phyloP scores from a whole-genome alignment of 2,329 filamentous ascomycete genomes.

The Penicillium sp. region DNA sequence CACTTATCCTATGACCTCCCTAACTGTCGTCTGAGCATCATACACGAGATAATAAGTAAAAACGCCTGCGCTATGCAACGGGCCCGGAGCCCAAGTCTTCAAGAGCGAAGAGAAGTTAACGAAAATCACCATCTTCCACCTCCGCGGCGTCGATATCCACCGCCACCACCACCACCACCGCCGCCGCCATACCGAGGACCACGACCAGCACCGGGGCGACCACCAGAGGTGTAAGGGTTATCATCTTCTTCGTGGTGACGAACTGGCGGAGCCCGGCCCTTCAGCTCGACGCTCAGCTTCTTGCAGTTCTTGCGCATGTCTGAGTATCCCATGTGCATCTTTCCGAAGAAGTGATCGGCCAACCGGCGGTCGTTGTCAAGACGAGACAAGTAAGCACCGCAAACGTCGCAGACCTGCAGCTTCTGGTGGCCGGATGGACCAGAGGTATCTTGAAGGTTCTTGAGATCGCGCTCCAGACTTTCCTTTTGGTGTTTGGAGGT shows the following conservation, averaged over 20 bases:
- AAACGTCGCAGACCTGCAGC: conserved; percentile 96
- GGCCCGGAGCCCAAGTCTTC: conserved; percentile 11
- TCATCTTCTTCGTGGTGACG: conserved; percentile 57
- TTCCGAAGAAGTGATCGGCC: conserved; percentile 97
- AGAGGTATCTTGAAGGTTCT: conserved; percentile 84
- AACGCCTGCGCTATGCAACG: conserved; percentile 48
- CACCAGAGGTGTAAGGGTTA: conserved; percentile 49
- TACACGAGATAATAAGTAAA: conserved; percentile 26
- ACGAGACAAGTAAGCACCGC: conserved; percentile 86
- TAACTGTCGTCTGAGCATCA: conserved; percentile 25
- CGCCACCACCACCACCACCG: conserved; percentile 51
- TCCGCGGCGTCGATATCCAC: conserved; percentile 44
- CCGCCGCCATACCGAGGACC: conserved; percentile 43
- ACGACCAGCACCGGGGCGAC: conserved; percentile 42
- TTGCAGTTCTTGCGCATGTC: conserved; percentile 96
- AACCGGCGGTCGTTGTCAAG: conserved; percentile 91
- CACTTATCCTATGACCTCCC: conserved; percentile 21
- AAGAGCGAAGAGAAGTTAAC: conserved; percentile 10
- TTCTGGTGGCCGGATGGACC: conserved; percentile 96
- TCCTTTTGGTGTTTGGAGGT: conserved; percentile 77
- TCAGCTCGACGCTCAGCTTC: conserved; percentile 80
- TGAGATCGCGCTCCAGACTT: conserved; percentile 82
- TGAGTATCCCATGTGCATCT: conserved; percentile 98
- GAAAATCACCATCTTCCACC: conserved; percentile 40
- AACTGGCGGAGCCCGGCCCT: conserved; percentile 63